phyloP scores from a whole-genome alignment of 1,139 yeast genomes.

The Taphrina confusa region DNA sequence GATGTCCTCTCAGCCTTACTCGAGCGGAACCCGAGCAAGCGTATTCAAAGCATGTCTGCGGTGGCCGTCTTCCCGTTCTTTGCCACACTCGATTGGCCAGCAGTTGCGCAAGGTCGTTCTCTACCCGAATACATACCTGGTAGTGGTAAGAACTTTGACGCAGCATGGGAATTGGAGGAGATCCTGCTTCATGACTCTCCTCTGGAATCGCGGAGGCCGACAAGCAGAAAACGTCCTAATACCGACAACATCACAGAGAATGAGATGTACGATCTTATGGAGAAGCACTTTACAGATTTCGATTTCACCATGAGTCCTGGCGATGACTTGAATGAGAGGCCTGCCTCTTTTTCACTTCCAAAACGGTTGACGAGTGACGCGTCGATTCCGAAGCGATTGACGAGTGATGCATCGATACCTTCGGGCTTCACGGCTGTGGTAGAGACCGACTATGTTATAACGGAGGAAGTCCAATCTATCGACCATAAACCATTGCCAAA shows the following conservation, averaged over 20 bases:
- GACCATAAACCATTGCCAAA: not conserved
- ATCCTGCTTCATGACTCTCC: conserved; percentile 38
- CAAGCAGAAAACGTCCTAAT: not conserved
- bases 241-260: conserved; percentile 1
- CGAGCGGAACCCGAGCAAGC: conserved; percentile 28
- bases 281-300: conserved; percentile 19
- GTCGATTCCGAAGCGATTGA: not conserved
- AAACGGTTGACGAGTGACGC: conserved; percentile 3
- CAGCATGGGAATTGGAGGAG: conserved; percentile 40
- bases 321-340: not conserved
- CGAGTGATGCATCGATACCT: conserved; percentile 1
- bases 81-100: conserved; percentile 28
- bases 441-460: conserved; percentile 2
- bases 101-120: conserved; percentile 32
- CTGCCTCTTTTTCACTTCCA: not conserved
- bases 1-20: conserved; percentile 43
- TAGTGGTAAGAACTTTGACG: conserved; percentile 37
- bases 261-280: conserved; percentile 28
- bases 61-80: conserved; percentile 37
- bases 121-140: conserved; percentile 39
- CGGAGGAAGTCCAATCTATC: not conserved
- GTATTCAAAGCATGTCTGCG: conserved; percentile 34
- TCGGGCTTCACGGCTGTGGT: not conserved
- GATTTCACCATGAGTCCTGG: conserved; percentile 4
- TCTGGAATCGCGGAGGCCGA: conserved; percentile 29